Evolutionary conservation across 2,329 filamentous ascomycete species (phyloP), one percentile per base, ranked within the genome.

Genomic region (Beauveria pseudobassiana): DNA sequence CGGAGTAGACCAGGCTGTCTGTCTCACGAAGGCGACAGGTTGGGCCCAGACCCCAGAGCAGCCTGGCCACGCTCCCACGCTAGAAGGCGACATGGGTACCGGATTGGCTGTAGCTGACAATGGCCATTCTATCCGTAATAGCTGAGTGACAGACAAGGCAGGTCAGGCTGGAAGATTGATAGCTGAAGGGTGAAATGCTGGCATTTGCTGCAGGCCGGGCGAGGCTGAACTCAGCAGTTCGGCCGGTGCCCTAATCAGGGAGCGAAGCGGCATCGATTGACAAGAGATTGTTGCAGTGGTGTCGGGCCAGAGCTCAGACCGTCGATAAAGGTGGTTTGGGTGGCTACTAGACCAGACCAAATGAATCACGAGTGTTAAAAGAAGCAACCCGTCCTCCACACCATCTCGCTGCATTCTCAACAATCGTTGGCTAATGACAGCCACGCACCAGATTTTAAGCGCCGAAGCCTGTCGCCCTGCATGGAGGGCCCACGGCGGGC

Each of bases 391-490:
- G 22, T 22, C 24, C n/a, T 34, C 43, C 59, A 48, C 51, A 55
- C 51, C 59, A 61, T 52, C 59, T 34, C n/a, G 22, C 30, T 42
- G 51, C 55, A 49, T 55, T 22, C 24, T 26, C 43, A 43, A 30
- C 62, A 43, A 28, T 62, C 46, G 62, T 61, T 76, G 71, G 76
- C 69, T 71, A 69, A 72, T 70, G 70, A 72, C 76, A 75, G 75
- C 72, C 74, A 77, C 75, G 71, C 43, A 71, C 72, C 67, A 71
- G 70, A 71, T 70, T 74, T 61, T 84, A 84, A 84, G 82, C 82
- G 82, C 82, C 79, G 77, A 78, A 73, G 76, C 76, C 77, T 81
- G 79, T 78, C 76, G 71, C 69, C 70, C 73, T 74, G 72, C 73
- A 76, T 80, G 79, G 79, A 79, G 76, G 55, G 74, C 76, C 75